Evolutionary conservation across 176 grass and related monocot species (phyloP), one percentile per base, ranked within the genome.

Genomic region (Avena insularis): DNA sequence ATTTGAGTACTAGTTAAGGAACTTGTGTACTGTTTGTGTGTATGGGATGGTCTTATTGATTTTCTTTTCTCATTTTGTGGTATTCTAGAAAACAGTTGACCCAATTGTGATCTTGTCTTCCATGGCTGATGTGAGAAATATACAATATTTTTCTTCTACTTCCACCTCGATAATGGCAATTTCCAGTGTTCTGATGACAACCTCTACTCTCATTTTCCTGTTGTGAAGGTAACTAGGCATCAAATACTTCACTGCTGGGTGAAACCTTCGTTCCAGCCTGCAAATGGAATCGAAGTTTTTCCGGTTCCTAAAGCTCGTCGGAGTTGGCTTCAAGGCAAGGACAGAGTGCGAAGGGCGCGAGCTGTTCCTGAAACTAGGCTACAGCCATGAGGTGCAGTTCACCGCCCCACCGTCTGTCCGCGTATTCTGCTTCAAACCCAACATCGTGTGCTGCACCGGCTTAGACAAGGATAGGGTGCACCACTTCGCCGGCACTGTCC

Each of bases 351-450:
- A 89, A 90, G 94, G 94, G 21, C 87, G 89, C 1, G 85, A 93
- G 80, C 76, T 96, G 60, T 96, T 96, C 62, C 85, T 96, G 73
- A 96, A 96, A 71, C 78, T 96, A 12, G 94, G 94, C 2, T 96
- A 88, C 73, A 93, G 91, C 59, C 94, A 96, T 20, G 94, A 96
- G 62, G 87, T 96, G 51, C 87, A 96, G 69, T 93, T 96, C 67
- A 78, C 85, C 0, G 79, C 92, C 11, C 94, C 94, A 51, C 94
- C 91, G 3, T 79, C 91, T 10, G 94, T 96, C 62, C 85, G 94
- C 2, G 91, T 90, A 61, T 96, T 96, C 82, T 96, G 91, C 82
- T 96, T 96, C 79, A 96, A 90, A 61, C 87, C 89, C 55, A 93
- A 96, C 67, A 77, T 96, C 31, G 90, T 96, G 40, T 96, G 94